Conservation (phyloP, 352 stramenopile species). For the Globisporangium iwayamae region DNA sequence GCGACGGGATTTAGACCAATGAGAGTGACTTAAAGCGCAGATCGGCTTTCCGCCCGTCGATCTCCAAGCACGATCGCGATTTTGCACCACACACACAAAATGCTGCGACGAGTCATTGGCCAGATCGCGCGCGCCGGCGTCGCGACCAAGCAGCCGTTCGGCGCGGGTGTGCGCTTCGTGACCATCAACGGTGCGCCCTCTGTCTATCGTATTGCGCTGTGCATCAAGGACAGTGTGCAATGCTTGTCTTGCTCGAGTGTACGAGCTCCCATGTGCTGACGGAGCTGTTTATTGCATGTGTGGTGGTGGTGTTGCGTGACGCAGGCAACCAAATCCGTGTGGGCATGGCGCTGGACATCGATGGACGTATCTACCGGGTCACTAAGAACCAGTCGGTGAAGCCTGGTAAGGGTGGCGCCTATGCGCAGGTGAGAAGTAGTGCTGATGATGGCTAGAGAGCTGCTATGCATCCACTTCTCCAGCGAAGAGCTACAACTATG, state of each 20-base stretch:
- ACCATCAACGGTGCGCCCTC: slow-evolving; percentile 57
- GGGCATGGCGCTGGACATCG: slow-evolving; percentile 81
- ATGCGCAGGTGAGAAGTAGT: slow-evolving; percentile 46
- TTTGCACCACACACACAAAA: slow-evolving; percentile 19
- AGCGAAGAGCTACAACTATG: background rate
- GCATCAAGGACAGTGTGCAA: background rate
- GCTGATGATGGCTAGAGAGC: background rate
- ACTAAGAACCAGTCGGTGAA: slow-evolving; percentile 85
- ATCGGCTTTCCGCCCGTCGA: background rate
- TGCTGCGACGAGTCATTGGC: slow-evolving; percentile 40
- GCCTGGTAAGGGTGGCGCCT: slow-evolving; percentile 79
- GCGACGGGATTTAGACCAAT: background rate
- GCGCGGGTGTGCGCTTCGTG: slow-evolving; percentile 45
- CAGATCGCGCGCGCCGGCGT: slow-evolving; percentile 26
- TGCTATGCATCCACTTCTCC: too few species aligned
- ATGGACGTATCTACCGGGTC: slow-evolving; percentile 82
- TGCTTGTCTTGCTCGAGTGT: background rate
- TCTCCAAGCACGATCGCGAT: background rate
- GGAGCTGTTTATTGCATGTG: background rate
- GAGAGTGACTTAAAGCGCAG: background rate
- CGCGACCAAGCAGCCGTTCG: slow-evolving; percentile 13
- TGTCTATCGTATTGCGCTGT: background rate
- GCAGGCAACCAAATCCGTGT: slow-evolving; percentile 79
- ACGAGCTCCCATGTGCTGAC: background rate
- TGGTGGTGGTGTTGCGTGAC: background rate